Base-by-base conservation (phyloP, 1,284 basidiomycete genomes). In the Neotropicomus parvogracilis region DNA sequence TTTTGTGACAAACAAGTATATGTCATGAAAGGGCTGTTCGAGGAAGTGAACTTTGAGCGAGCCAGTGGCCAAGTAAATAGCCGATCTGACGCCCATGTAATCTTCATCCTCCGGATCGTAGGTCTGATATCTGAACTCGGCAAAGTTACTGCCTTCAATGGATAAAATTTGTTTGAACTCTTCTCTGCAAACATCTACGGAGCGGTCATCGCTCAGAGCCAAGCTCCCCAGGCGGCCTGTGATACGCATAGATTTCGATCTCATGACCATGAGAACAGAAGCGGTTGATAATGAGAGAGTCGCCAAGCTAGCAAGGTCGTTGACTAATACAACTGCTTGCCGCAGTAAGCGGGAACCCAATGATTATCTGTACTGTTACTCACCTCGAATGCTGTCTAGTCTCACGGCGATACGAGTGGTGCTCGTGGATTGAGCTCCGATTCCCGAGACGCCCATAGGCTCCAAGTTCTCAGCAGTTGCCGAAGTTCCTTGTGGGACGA, bases 101-200 rank as follows among this genome's bases (percentile, higher is more conserved):
- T 76, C 75, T 28, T 80, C 73, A 44, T 80, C 79, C 19, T 75
- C 67, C 13, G 88, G 80, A 66, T 95, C 90, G 68, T 85, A 95
- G 0, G 94, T 99, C 69, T 97, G 88, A 68, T 99, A 98, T 46
- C 81, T 83, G 71, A 99, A 94, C 66, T 97, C 91, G 20, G 94
- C 95, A 40, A 99, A 83, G 66, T 99, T 91, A 59, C 93, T 83
- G 32, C 95, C 97, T 63, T 99, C 92, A 48, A 99, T 99, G 26
- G 92, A 90, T 47, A 99, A 71, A 9, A 99, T 78, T 59, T 93
- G 82, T 61, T 91, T 90, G 74, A 95, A 97, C 47, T 85, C 79
- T 1, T 81, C 75, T 16, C 79, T 75, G 29, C 80, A 70, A 13
- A 74, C 73, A 46, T 79, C 69, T 17, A 72, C 63, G 17, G 71